Evolutionary conservation across 139 green algal species (phyloP).

Genomic region (Chlamydomonas sp.): DNA sequence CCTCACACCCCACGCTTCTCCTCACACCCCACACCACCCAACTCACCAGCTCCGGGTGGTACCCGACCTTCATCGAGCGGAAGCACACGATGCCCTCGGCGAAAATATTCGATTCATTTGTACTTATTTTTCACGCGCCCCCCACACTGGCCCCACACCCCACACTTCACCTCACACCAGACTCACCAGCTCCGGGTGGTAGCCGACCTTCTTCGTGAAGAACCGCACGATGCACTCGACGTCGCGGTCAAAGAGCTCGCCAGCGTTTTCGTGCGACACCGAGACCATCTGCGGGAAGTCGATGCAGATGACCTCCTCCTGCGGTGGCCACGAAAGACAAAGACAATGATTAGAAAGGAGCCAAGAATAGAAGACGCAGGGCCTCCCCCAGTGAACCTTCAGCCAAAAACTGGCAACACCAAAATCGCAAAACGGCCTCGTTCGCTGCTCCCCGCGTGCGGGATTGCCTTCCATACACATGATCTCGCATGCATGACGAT

Average conservation of each 20-base stretch:
- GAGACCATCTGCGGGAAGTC: slow-evolving; percentile 99
- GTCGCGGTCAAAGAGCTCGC: slow-evolving; percentile 91
- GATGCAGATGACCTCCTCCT: slow-evolving; percentile 38
- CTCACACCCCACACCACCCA: no score
- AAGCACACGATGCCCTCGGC: slow-evolving; percentile 20
- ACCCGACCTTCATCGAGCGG: slow-evolving; percentile 53
- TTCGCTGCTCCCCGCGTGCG: no score
- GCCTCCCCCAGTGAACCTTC: no score
- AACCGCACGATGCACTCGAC: slow-evolving; percentile 79
- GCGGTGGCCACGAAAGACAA: background rate
- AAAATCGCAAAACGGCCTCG: no score
- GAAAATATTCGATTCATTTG: background rate
- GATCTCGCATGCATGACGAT: no score
- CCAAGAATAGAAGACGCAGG: no score
- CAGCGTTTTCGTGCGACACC: slow-evolving; percentile 76
- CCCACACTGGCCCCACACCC: no score
- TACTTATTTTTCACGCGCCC: background rate
- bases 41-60: slow-evolving; percentile 13
- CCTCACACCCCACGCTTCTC: no score
- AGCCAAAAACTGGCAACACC: no score
- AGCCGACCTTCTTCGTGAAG: slow-evolving; percentile 70
- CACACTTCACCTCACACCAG: no score
- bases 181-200: slow-evolving; percentile 29
- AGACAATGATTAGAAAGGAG: background rate
- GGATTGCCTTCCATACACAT: no score